Percentiles rank a stretch among this genome's conserved stretches.
Evolutionary conservation across 805 yeast species (phyloP).

Genomic region (Metschnikowia gelsemii): DNA sequence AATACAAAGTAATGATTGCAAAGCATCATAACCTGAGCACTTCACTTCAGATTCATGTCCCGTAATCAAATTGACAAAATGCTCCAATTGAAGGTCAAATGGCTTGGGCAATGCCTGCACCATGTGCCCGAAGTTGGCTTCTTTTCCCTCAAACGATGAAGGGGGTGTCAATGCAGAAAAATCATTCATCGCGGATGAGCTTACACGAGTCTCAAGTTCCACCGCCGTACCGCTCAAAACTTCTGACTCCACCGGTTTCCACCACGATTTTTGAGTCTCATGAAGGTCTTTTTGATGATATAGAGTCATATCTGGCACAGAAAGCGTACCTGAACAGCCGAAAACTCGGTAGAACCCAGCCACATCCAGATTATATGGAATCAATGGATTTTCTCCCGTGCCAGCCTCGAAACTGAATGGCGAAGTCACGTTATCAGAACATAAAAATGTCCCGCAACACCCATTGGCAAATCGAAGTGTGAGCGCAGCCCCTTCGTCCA

Average conservation of each 20-base stretch:
- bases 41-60: conserved; percentile 28
- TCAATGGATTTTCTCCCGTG: conserved; percentile 45
- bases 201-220: too few species aligned
- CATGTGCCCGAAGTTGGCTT: conserved; percentile 11
- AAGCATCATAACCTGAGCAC: conserved; percentile 37
- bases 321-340: conserved; percentile 40
- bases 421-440: conserved; percentile 41
- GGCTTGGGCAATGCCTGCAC: conserved; percentile 26
- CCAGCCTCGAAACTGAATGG: conserved; percentile 44
- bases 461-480: conserved; percentile 40
- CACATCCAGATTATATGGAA: conserved; percentile 31
- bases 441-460: conserved; percentile 41
- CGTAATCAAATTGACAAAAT: conserved; percentile 35
- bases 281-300: conserved; percentile 30
- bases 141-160: conserved; percentile 29
- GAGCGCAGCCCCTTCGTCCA: conserved; percentile 44
- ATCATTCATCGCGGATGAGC: too few species aligned
- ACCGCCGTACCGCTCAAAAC: conserved; percentile 21
- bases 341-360: conserved; percentile 40
- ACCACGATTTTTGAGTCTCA: conserved; percentile 28
- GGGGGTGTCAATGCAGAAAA: conserved; percentile 29
- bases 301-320: conserved; percentile 41
- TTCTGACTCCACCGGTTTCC: conserved; percentile 26
- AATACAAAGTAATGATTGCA: conserved; percentile 34
- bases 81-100: conserved; percentile 40